A percentile compares a stretch with the other conserved stretches of the same genome.
Evolutionary conservation across 108 stramenopile species (phyloP).

Genomic region (Fragilaria radians): DNA sequence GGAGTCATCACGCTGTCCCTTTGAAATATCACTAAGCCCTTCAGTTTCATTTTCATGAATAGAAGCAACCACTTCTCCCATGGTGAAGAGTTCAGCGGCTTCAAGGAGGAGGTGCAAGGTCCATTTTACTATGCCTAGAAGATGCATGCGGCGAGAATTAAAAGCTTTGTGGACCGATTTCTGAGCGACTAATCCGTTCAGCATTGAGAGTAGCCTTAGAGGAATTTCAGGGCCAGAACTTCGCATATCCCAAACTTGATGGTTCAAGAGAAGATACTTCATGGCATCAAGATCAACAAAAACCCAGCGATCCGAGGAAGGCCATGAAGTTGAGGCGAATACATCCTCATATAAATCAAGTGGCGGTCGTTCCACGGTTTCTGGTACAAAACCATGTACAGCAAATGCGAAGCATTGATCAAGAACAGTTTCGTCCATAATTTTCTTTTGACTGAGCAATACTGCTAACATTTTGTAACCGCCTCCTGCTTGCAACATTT

Average conservation of each 20-base stretch:
- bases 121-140: constrained; percentile 81
- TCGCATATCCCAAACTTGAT: constrained; percentile 83
- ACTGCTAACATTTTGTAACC: constrained; percentile 69
- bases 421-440: constrained; percentile 62
- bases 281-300: constrained; percentile 87
- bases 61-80: constrained; percentile 23
- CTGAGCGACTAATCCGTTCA: constrained; percentile 75
- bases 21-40: background rate
- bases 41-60: constrained; percentile 8
- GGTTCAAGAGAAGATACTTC: constrained; percentile 84
- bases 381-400: constrained; percentile 70
- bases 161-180: constrained; percentile 76
- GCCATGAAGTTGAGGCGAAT: constrained; percentile 23
- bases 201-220: constrained; percentile 55
- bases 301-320: constrained; percentile 61
- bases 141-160: constrained; percentile 80
- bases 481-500: constrained; percentile 69
- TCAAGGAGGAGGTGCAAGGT: constrained; percentile 83
- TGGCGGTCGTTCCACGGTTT: constrained; percentile 11
- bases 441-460: constrained; percentile 65
- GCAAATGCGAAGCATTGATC: constrained; percentile 85
- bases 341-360: no score
- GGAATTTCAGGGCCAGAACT: constrained; percentile 67
- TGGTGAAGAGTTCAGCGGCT: constrained; percentile 71
- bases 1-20: constrained; percentile 1